A percentile compares a stretch with the other conserved stretches of the same genome.
Evolutionary conservation across 441 rosid genomes (phyloP).

Genomic region (Euphorbia celastroides): DNA sequence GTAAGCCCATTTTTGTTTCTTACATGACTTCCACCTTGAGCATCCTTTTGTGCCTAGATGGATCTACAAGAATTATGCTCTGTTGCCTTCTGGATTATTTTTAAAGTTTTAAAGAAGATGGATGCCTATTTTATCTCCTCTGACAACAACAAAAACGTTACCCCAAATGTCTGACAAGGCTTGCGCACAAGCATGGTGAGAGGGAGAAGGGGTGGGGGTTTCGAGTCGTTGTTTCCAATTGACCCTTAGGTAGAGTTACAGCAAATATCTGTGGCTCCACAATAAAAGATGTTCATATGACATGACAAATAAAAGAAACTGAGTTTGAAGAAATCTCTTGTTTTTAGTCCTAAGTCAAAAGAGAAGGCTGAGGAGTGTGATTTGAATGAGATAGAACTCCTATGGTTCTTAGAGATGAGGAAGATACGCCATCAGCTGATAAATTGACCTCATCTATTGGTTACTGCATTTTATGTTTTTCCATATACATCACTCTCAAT

Average conservation of each 20-base stretch:
- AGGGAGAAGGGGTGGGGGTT: too few species aligned
- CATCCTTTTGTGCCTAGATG: background rate
- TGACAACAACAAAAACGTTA: too few species aligned
- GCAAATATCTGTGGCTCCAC: background rate
- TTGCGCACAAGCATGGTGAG: too few species aligned
- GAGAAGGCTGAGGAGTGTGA: background rate
- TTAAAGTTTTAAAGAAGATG: too few species aligned
- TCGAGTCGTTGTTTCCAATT: too few species aligned
- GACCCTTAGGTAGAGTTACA: too few species aligned
- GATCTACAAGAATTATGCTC: background rate
- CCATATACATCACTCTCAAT: too few species aligned
- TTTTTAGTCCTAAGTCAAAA: background rate
- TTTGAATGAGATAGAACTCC: background rate
- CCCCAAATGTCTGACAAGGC: too few species aligned
- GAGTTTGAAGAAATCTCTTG: background rate
- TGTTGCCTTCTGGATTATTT: background rate
- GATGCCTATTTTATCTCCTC: background rate
- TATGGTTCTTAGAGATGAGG: background rate
- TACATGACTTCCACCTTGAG: background rate
- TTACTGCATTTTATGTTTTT: background rate
- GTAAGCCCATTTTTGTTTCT: background rate
- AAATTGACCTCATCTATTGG: background rate
- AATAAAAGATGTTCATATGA: too few species aligned
- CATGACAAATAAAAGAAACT: background rate
- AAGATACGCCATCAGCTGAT: background rate